A percentile compares a stretch with the other conserved stretches of the same genome.
These are phyloP conservation scores for Solioccasus polychromus DNA, from an alignment of 768 basidiomycete genomes.

Conservation along the genomic window DNA sequence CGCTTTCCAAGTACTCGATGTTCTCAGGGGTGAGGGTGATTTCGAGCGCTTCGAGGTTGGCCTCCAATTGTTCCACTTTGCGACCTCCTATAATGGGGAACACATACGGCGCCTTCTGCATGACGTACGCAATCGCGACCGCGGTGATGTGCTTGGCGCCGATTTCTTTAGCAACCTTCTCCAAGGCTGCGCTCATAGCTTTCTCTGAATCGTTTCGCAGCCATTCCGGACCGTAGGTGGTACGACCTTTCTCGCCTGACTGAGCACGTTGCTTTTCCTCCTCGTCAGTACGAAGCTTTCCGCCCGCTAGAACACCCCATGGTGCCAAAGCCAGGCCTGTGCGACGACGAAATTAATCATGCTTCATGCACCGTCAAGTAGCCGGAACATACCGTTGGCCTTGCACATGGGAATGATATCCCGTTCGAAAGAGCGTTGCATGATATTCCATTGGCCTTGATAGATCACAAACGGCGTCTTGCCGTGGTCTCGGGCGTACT, in stretches of 20 bases:
- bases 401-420: constrained; percentile 40
- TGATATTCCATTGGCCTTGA: constrained; percentile 36
- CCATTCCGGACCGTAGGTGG: constrained; percentile 22
- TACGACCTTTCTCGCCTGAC: constrained; percentile 40
- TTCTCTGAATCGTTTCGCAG: constrained; percentile 33
- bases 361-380: background rate
- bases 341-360: background rate
- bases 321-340: constrained; percentile 31
- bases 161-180: constrained; percentile 39
- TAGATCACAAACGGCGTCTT: constrained; percentile 46
- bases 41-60: constrained; percentile 43
- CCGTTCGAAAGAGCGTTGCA: constrained; percentile 41
- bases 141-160: constrained; percentile 33
- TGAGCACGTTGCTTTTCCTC: constrained; percentile 27
- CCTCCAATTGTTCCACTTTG: constrained; percentile 42
- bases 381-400: constrained; percentile 16
- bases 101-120: constrained; percentile 46
- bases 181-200: constrained; percentile 34
- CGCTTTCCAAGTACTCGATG: constrained; percentile 36
- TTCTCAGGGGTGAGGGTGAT: constrained; percentile 39
- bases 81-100: constrained; percentile 44
- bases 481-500: constrained; percentile 40
- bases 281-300: constrained; percentile 28
- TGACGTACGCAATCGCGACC: constrained; percentile 44
- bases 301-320: constrained; percentile 33